Evolutionary conservation across 2,329 filamentous ascomycete species (phyloP), one percentile per base, ranked within the genome.

Genomic region (Elsinoe fawcettii): DNA sequence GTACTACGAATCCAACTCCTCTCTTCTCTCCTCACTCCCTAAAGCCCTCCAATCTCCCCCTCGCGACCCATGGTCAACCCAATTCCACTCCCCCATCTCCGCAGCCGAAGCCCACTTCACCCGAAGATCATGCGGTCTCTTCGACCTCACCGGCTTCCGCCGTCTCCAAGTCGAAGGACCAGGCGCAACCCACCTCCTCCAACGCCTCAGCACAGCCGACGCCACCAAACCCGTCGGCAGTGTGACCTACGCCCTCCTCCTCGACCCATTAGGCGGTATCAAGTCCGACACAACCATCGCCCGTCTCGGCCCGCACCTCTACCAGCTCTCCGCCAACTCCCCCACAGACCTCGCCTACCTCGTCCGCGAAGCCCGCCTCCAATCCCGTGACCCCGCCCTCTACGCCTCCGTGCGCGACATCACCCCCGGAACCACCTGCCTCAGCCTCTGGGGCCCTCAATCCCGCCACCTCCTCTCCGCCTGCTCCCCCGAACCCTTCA

Each of bases 91-190:
- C 0, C 78, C 81, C 0, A 78, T 84, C 36, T 74, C 77, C 0
- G 81, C 80, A 0, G 81, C 72, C 0, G 82, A 85, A 65, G 82
- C 82, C 0, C 85, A 81, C 81, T 84, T 82, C 71, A 85, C 82
- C 1, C 75, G 83, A 1, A 83, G 80, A 4, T 77, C 80, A 0
- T 81, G 78, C 1, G 82, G 80, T 6, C 74, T 85, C 75, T 85
- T 80, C 63, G 82, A 85, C 61, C 77, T 85, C 74, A 84, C 81
- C 1, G 77, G 82, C 0, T 74, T 83, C 34, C 76, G 81, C 20
- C 74, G 82, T 1, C 71, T 85, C 2, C 79, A 84, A 58, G 71
- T 85, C 0, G 75, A 75, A 1, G 83, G 82, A 0, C 79, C 81
- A 0, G 82, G 82, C 0, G 78, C 81, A 1, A 70, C 76, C 0